phyloP scores from a whole-genome alignment of 2,329 filamentous ascomycete species.

The Colletotrichum horii region DNA sequence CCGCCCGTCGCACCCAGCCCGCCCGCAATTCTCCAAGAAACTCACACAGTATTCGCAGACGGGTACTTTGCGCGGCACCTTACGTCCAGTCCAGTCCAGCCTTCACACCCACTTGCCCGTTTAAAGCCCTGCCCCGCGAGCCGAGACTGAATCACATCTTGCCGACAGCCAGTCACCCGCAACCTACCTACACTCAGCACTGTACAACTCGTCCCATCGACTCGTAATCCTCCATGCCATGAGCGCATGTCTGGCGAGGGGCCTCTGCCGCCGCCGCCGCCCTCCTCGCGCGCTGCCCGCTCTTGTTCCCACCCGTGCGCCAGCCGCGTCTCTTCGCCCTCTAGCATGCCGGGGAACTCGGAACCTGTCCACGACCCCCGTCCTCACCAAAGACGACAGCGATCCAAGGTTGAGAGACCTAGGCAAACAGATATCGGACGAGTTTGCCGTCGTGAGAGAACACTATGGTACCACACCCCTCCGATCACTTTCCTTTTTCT shows the following conservation, averaged over 20 bases:
- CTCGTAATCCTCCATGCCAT: constrained; percentile 8
- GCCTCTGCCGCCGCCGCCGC: background rate
- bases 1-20: background rate
- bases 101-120: background rate
- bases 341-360: background rate
- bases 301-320: background rate
- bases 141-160: background rate
- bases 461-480: constrained; percentile 43
- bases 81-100: background rate
- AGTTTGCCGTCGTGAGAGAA: constrained; percentile 50
- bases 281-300: background rate
- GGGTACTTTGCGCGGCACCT: background rate
- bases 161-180: background rate
- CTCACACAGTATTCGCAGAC: background rate
- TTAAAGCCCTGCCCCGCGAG: background rate
- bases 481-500: background rate
- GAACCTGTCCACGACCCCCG: constrained; percentile 1
- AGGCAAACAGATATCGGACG: constrained; percentile 48
- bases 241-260: constrained; percentile 17
- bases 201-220: background rate
- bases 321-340: constrained; percentile 17
- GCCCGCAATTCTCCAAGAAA: background rate
- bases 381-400: background rate
- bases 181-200: background rate
- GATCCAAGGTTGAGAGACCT: constrained; percentile 47